Base-by-base conservation (phyloP, 768 basidiomycete genomes). In the Clitopilus passeckerianus region DNA sequence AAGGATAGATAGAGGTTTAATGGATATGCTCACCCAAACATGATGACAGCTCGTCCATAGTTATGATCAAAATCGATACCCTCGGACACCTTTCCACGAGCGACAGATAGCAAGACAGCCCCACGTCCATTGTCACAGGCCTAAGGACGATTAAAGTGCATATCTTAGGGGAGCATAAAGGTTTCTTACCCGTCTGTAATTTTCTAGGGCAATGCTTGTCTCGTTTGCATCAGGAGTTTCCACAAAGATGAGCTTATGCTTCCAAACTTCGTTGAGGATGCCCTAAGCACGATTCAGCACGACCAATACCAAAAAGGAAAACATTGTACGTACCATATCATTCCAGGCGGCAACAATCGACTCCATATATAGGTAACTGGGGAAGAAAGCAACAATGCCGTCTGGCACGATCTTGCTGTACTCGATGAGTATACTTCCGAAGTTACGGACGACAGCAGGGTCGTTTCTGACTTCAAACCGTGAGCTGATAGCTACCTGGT, bases 21-120 rank as follows among this genome's bases (percentile, higher is more conserved):
- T 54, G 8, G 37, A 34, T 57, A 33, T 27, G 1, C 72, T 71
- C 71, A 94, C 93, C 97, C 97, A 77, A 99, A 98, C 97, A 99
- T 98, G 71, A 99, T 94, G 70, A 98, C 95, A 65, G 97, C 97
- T 54, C 97, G 85, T 1, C 97, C 97, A 70, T 98, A 99, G 71
- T 99, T 98, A 74, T 99, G 97, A 71, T 99, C 97, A 68, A 99
- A 99, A 85, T 99, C 97, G 67, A 99, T 99, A n/a, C 97, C 97
- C 74, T 99, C 97, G 0, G 97, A 98, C 0, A 99, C 97, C 72
- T 99, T 99, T 2, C 97, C 97, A 78, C 97, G 87, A 27, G 97
- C 97, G 34, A 99, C 97, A 22, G 97, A 98, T 41, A 99, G 79
- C 30, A 99, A 79, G 27, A 98, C 95, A 18, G 97, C 97, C 1